Conservation (phyloP, 352 stramenopile genomes). For the Phytophthora macrochlamydospora region DNA sequence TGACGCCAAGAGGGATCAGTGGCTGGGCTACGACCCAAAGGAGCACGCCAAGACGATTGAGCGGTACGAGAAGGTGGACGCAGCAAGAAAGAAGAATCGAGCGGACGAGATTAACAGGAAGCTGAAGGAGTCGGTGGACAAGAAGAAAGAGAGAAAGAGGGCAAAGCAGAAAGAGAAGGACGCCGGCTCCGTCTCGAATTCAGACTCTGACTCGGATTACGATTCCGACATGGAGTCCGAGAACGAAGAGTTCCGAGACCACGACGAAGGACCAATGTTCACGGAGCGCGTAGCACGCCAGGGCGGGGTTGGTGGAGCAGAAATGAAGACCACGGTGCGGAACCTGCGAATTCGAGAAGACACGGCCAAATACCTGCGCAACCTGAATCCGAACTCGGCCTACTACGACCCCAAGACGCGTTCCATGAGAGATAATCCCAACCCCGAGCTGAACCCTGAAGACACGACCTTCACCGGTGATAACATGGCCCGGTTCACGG, state of each 20-base stretch:
- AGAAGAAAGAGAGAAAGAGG: constrained; percentile 43
- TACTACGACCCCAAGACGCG: constrained; percentile 99
- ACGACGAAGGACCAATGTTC: constrained; percentile 94
- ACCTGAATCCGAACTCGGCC: constrained; percentile 97
- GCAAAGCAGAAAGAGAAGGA: constrained; percentile 25
- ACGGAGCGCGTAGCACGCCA: constrained; percentile 94
- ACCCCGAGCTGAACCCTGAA: constrained; percentile 93
- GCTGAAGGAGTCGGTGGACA: constrained; percentile 53
- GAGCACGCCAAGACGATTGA: constrained; percentile 81
- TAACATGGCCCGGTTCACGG: constrained; percentile 94
- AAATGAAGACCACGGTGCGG: constrained; percentile 98
- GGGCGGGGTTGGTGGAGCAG: constrained; percentile 95
- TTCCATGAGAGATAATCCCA: constrained; percentile 98
- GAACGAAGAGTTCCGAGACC: constrained; percentile 91
- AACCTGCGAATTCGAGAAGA: constrained; percentile 99
- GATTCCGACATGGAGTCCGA: constrained; percentile 90
- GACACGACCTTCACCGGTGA: constrained; percentile 95
- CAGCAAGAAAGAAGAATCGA: constrained; percentile 75
- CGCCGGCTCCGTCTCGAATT: constrained; percentile 47
- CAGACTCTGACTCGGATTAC: constrained; percentile 91
- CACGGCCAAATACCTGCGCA: constrained; percentile 99
- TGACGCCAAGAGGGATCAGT: constrained; percentile 97
- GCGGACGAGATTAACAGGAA: constrained; percentile 83
- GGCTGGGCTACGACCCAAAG: constrained; percentile 93
- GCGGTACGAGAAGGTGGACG: constrained; percentile 86